Base-by-base conservation (phyloP, 176 grass and related monocot species). In the Melocanna baccifera region DNA sequence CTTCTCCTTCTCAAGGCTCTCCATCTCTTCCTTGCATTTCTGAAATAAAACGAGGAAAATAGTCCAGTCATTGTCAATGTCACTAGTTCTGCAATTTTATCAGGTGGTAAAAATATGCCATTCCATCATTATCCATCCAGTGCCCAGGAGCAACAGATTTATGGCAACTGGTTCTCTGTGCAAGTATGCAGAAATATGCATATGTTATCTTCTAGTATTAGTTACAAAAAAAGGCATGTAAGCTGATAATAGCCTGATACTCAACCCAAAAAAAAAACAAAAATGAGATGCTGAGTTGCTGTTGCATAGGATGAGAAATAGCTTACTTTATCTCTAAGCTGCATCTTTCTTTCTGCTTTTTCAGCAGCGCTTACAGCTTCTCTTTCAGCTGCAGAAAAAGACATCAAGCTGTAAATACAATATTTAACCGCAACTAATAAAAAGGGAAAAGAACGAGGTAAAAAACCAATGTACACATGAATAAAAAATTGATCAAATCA, bases 271-370 rank as follows among this genome's bases (percentile, higher is more conserved):
- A n/a, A 64, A 62, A 16, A 50, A 19, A 32, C 28, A 6, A 73
- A 20, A 59, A 19, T 39, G 53, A 75, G 63, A 71, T 68, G 45
- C 15, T 64, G 11, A 28, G 20, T 19, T 23, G 3, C 22, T 22
- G 6, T 29, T 2, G 0, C 20, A 26, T 74, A 50, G 20, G 29
- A 67, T 29, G 29, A 48, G 13, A 84, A 70, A 80, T 79, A 51
- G 75, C 80, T 89, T 87, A 98, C 96, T 77, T 96, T 94, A 88
- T 99, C 93, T 82, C 86, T 88, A 83, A 92, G 68, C 29, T 92
- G 93, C 32, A 80, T 63, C 90, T 99, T 99, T 82, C 91, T 96
- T 87, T 96, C 91, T 84, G 97, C 91, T 84, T 87, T 93, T 88
- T 99, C 90, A 41, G 88, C 68, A 53, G 75, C 67, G 87, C 87